Percentiles rank a stretch among this genome's conserved stretches.
Conservation (phyloP, 768 basidiomycete genomes). For the Russula griseocarnosa region DNA sequence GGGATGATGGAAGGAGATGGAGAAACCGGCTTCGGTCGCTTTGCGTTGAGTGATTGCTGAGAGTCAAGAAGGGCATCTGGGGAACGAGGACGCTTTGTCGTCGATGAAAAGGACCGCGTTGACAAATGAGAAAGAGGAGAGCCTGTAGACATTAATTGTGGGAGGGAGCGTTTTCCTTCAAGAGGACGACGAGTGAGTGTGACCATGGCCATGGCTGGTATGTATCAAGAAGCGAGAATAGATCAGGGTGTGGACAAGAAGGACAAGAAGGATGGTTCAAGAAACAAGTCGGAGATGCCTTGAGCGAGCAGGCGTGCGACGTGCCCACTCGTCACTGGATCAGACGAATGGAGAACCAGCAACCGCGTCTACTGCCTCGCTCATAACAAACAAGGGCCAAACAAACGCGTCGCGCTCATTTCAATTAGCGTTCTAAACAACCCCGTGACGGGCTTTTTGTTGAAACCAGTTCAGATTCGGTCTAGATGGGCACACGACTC, state of each 20-base stretch:
- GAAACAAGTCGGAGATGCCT: slow-evolving; percentile 12
- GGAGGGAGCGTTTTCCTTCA: slow-evolving; percentile 27
- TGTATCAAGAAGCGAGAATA: background rate
- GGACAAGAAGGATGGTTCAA: slow-evolving; percentile 9
- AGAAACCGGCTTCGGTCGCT: slow-evolving; percentile 23
- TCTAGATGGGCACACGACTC: no score
- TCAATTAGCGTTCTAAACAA: background rate
- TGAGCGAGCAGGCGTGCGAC: slow-evolving; percentile 15
- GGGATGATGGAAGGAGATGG: slow-evolving; percentile 17
- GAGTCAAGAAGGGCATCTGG: slow-evolving; percentile 25
- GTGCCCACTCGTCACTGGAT: background rate
- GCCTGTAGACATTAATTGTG: slow-evolving; percentile 22
- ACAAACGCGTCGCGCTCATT: slow-evolving; percentile 29
- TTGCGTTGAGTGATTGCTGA: slow-evolving; percentile 25
- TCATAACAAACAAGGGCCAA: slow-evolving; percentile 19
- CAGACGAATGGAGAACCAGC: background rate
- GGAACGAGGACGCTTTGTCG: slow-evolving; percentile 26
- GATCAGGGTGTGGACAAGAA: background rate
- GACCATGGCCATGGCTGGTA: slow-evolving; percentile 26
- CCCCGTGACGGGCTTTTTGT: no score
- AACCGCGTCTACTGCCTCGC: background rate
- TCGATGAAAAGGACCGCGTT: slow-evolving; percentile 21
- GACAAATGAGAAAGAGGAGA: slow-evolving; percentile 21
- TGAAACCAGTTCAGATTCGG: no score
- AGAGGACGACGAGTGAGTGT: slow-evolving; percentile 27